Conservation (phyloP, 2,329 filamentous ascomycete species). For the Alternaria triticimaculans region DNA sequence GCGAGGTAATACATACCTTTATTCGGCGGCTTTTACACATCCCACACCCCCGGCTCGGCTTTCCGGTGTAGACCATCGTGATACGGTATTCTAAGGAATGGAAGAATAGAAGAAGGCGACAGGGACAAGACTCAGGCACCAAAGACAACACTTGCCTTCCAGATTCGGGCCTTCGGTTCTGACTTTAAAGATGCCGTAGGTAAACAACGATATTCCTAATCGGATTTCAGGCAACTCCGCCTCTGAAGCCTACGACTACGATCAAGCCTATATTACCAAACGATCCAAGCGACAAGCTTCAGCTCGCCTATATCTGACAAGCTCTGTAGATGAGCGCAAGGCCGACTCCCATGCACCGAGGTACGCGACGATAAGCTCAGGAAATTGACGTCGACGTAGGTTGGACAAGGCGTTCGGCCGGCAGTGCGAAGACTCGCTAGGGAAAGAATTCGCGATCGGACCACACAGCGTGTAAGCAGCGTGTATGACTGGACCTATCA, state of each 20-base stretch:
- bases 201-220: constrained; percentile 4
- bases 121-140: constrained; percentile 5
- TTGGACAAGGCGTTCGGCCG: not conserved
- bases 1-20: constrained; percentile 62
- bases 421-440: constrained; percentile 9
- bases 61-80: constrained; percentile 51
- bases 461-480: constrained; percentile 9
- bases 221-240: constrained; percentile 28
- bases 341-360: constrained; percentile 11
- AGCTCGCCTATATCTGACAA: constrained; percentile 15
- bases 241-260: constrained; percentile 33
- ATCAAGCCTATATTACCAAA: constrained; percentile 25
- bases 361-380: constrained; percentile 13
- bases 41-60: constrained; percentile 66
- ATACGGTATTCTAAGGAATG: constrained; percentile 16
- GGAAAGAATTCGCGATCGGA: constrained; percentile 22
- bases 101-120: constrained; percentile 8
- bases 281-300: constrained; percentile 10
- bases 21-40: constrained; percentile 77
- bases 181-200: constrained; percentile 12
- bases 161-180: not conserved
- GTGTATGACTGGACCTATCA: constrained; percentile 16
- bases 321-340: constrained; percentile 9
- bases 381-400: constrained; percentile 12
- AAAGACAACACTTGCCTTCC: not conserved